phyloP scores from a whole-genome alignment of 345 rosid species.

The Jatropha curcas region DNA sequence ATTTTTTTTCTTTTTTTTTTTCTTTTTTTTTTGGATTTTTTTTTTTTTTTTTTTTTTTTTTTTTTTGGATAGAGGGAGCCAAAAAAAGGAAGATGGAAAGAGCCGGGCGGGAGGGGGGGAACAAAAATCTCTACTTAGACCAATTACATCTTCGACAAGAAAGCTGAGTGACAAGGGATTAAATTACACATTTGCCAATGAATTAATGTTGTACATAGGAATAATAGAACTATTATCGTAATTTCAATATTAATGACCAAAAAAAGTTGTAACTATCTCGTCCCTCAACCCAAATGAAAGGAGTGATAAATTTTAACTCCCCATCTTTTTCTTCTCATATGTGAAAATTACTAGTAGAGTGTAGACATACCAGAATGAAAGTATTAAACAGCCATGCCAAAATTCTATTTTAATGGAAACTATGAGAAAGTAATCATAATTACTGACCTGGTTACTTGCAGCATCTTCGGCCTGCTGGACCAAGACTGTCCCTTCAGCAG shows the following conservation, averaged over 20 bases:
- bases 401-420: background rate
- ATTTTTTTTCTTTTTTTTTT: too few species aligned
- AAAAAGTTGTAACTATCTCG: background rate
- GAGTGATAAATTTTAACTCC: background rate
- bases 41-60: too few species aligned
- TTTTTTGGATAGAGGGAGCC: too few species aligned
- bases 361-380: too few species aligned
- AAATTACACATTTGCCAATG: background rate
- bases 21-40: too few species aligned
- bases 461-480: conserved; percentile 96
- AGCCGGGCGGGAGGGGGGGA: background rate
- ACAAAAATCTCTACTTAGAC: background rate
- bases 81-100: too few species aligned
- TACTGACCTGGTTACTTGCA: conserved; percentile 66
- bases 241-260: too few species aligned
- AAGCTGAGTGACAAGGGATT: background rate
- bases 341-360: too few species aligned
- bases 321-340: background rate
- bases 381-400: background rate
- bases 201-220: background rate
- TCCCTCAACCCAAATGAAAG: background rate
- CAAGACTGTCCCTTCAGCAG: conserved; percentile 78
- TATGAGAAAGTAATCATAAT: background rate
- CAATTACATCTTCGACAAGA: background rate
- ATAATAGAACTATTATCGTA: background rate